Evolutionary conservation across 306 rosid species (phyloP).

Genomic region (Sindora glabra): DNA sequence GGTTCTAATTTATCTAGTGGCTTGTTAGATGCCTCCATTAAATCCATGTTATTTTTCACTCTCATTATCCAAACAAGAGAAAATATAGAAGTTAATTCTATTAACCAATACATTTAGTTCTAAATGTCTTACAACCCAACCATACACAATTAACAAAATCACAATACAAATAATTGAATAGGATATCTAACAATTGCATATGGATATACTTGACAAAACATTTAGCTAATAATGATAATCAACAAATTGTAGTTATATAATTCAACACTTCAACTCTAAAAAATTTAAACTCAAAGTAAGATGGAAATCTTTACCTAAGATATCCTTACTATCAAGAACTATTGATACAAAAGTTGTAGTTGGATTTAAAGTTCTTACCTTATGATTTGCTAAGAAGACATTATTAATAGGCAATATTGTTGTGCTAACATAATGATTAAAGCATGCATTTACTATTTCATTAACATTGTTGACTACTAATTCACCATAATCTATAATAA

Average conservation of each 20-base stretch:
- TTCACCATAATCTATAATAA: constrained; percentile 75
- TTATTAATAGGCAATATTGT: not conserved
- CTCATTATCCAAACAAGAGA: constrained; percentile 70
- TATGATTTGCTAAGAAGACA: constrained; percentile 51
- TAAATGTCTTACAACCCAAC: constrained; percentile 26
- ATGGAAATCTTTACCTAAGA: constrained; percentile 45
- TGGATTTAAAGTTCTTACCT: constrained; percentile 55
- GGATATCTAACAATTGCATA: not conserved
- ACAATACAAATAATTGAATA: not conserved
- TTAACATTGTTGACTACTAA: constrained; percentile 73
- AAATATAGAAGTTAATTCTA: constrained; percentile 87
- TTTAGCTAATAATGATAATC: not conserved
- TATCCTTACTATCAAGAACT: constrained; percentile 39
- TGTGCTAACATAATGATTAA: constrained; percentile 56
- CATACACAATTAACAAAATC: not conserved
- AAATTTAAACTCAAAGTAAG: not conserved
- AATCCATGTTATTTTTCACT: constrained; percentile 83
- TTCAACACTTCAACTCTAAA: not conserved
- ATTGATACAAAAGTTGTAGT: constrained; percentile 60
- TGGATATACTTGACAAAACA: not conserved
- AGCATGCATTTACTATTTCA: constrained; percentile 67
- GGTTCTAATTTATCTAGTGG: constrained; percentile 92
- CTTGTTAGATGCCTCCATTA: constrained; percentile 93
- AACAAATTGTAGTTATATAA: not conserved
- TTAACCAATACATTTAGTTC: constrained; percentile 64